Base-by-base conservation (phyloP, 2,329 filamentous ascomycete genomes). In the Simplicillium sp. region DNA sequence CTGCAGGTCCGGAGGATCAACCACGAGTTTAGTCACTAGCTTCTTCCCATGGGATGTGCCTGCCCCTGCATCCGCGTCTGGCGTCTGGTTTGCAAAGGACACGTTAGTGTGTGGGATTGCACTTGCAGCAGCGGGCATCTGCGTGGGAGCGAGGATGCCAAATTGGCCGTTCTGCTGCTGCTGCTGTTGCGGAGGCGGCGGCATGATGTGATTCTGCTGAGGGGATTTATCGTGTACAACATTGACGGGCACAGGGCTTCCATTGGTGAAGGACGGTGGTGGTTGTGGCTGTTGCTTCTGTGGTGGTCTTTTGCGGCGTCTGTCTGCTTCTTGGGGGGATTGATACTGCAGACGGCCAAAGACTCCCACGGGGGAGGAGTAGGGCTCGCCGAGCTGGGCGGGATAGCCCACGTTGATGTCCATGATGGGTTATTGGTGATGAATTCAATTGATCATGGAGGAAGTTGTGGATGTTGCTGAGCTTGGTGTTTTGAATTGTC, bases 1-100 rank as follows among this genome's bases (percentile, higher is more conserved):
- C 11, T 75, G 67, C 37, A 89, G 66, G 49, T 83, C 68, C 3
- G 83, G 82, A 32, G 84, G 84, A 51, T 84, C 66, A 8, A 77
- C 58, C 11, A 86, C 69, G 48, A 82, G 65, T 53, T 69, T 80
- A 18, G 61, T 68, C 37, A 70, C 66, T 43, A 75, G 61, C 51
- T 75, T 41, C 25, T 38, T 65, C 32, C 64, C 59, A 20, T 25
- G 20, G 20, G 20, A 25, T 67, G 62, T 15, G 56, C 45, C 3
- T 59, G 55, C 34, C 42, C 13, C 18, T n/a, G 41, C n/a, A 3
- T 16, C 17, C n/a, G 39, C 41, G n/a, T 50, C 31, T 48, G 17
- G 47, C 42, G 25, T 34, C 31, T 18, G 25, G 13, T 15, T 15
- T 15, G 38, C 35, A 20, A 40, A 40, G 8, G 32, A 25, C 20